Evolutionary conservation across 2,329 filamentous ascomycete species (phyloP), one percentile per base, ranked within the genome.

Genomic region (Cladosporium sp.): DNA sequence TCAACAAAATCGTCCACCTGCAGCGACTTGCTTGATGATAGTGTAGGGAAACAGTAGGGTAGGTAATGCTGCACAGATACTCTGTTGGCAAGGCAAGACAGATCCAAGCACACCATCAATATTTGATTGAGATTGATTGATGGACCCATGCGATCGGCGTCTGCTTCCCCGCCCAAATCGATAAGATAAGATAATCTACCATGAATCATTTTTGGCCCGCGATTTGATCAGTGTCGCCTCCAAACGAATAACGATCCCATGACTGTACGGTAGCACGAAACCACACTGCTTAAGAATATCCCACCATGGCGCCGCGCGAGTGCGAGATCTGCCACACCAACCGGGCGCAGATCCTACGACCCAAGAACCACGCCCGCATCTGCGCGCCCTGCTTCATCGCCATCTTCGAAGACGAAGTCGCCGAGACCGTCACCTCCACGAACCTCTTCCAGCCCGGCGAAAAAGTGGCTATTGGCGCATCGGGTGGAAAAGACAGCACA

Each of bases 401-500:
- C 12, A 85, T 95, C 55, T 99, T 99, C 75, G 95, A 99, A 78
- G 87, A 91, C 68, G 95, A 99, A 81, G 88, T 97, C 57, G 93
- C 98, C 77, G 90, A 96, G 74, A 98, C 95, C 5, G 96, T 99
- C 73, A 88, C 85, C 29, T 87, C 89, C 1, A 92, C 91, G 21
- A 81, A 84, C n/a, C 86, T 99, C 18, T 99, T 99, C 79, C 82
- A 83, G 53, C 88, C 85, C 1, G 94, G 94, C 66, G 95, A 99
- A 77, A 88, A 86, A 67, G 86, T 99, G 46, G 96, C 95, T 8
- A 97, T 99, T 73, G 96, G 95, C 52, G 95, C 96, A 58, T 97
- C 93, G 1, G 95, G 95, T 64, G 95, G 95, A 72, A 99, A 99
- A 80, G 95, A 99, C 78, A 97, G 93, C 62, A 99, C 95, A 0